Percentiles rank a stretch among this genome's conserved stretches.
These are phyloP conservation scores for Talaromyces ruber DNA, from an alignment of 495 filamentous ascomycete genomes.

Conservation along the genomic window DNA sequence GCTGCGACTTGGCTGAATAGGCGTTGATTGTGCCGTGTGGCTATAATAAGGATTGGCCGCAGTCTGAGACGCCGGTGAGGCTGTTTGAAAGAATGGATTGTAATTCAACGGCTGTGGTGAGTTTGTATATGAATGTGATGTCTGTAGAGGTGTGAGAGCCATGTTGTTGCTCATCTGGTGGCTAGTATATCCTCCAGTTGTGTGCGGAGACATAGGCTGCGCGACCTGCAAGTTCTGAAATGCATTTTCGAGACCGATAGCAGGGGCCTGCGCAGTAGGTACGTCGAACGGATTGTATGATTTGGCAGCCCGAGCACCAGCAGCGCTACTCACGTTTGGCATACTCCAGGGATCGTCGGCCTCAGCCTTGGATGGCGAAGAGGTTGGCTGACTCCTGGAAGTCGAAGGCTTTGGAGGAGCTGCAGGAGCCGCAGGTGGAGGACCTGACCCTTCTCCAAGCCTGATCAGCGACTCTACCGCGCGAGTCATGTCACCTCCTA, in stretches of 20 bases:
- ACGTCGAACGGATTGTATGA: constrained; percentile 64
- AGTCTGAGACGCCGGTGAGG: constrained; percentile 26
- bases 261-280: constrained; percentile 23
- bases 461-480: constrained; percentile 74
- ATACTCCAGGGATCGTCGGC: constrained; percentile 6
- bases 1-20: constrained; percentile 15
- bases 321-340: not conserved
- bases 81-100: constrained; percentile 59
- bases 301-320: constrained; percentile 6
- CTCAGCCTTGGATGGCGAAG: not conserved
- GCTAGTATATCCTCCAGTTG: constrained; percentile 66
- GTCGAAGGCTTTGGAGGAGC: constrained; percentile 18
- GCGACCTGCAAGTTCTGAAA: constrained; percentile 68
- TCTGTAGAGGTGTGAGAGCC: constrained; percentile 47
- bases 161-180: constrained; percentile 54
- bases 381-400: constrained; percentile 9
- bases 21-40: constrained; percentile 4
- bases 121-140: constrained; percentile 23
- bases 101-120: constrained; percentile 41
- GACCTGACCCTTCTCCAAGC: constrained; percentile 58
- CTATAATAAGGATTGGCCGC: constrained; percentile 14
- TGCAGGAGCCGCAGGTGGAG: constrained; percentile 16
- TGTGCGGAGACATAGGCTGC: constrained; percentile 70
- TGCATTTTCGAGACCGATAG: constrained; percentile 53
- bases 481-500: constrained; percentile 76